Base-by-base conservation (phyloP, 192 early-diverging fungal species). In the Coemansia sp. region DNA sequence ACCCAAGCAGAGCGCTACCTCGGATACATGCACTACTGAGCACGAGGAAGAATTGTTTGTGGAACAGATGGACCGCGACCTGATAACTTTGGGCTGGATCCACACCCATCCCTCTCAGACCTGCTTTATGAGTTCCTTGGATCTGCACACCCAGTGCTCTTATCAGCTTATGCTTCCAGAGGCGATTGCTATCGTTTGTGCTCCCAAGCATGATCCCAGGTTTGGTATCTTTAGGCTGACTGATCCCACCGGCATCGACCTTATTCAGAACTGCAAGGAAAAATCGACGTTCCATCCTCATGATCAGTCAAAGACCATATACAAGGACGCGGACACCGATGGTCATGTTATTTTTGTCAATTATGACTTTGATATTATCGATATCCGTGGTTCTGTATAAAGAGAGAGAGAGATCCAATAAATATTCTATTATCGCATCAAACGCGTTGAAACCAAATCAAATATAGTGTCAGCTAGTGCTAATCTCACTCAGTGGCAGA, bases 31-130 rank as follows among this genome's bases (percentile, higher is more conserved):
- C 51, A 88, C 88, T 6, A 93, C 91, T 0, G 89, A 87, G 52
- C 88, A 93, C 48, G 95, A 96, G 76, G 91, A 93, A 72, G 93
- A 94, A 45, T 54, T 96, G 28, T 90, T 94, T 81, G 89, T 89
- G 45, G 90, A 87, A 68, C 91, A 92, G 67, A 89, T 89, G 62
- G 76, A 87, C 34, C 70, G 88, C 32, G 89, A 96, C 11, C 68
- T 96, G 51, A 76, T 96, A 53, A 92, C 93, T 8, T 73, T 96
- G 41, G 95, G 95, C 28, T 96, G 95, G 95, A 93, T 95, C 55
- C 93, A 95, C 81, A 95, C 93, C 4, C 94, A 96, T 76, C 95
- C 95, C 20, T 90, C 92, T n/a, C 95, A 96, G 80, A 89, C 95
- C 6, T 96, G 95, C 71, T 96, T 96, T 70, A 89, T 96, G 90